phyloP scores from a whole-genome alignment of 2,329 filamentous ascomycete genomes.

The Fusarium nygamai region DNA sequence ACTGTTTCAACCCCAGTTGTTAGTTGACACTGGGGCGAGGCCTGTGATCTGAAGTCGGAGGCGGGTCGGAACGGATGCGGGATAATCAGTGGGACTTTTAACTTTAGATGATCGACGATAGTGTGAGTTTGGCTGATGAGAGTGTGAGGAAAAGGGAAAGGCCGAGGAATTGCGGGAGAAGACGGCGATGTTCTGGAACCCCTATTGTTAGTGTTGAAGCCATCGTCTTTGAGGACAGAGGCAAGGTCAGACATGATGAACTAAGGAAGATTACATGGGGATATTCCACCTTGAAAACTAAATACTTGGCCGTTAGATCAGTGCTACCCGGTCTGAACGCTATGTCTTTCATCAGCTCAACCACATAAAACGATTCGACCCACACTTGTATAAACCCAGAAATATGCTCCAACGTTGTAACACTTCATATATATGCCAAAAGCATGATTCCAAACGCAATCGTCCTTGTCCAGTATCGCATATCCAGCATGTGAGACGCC shows the following conservation, averaged over 20 bases:
- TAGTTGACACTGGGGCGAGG: not conserved
- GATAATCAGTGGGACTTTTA: conserved; percentile 4
- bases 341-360: not conserved
- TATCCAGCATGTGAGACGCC: conserved; percentile 13
- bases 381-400: not conserved
- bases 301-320: not conserved
- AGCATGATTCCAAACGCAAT: not conserved
- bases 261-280: not conserved
- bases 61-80: conserved; percentile 11
- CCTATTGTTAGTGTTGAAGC: not conserved
- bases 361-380: not conserved
- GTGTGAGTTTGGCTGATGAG: conserved; percentile 6
- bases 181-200: not conserved
- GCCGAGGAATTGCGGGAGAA: conserved; percentile 4
- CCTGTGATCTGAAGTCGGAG: not conserved
- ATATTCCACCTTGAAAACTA: not conserved
- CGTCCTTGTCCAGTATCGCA: not conserved
- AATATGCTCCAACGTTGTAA: not conserved
- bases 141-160: not conserved
- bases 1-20: not conserved
- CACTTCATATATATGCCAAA: not conserved
- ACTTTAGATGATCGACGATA: not conserved
- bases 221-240: not conserved
- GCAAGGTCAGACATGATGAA: not conserved
- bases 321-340: not conserved